Evolutionary conservation across 1,284 basidiomycete species (phyloP), one percentile per base, ranked within the genome.

Genomic region (Leccinum solheimii): DNA sequence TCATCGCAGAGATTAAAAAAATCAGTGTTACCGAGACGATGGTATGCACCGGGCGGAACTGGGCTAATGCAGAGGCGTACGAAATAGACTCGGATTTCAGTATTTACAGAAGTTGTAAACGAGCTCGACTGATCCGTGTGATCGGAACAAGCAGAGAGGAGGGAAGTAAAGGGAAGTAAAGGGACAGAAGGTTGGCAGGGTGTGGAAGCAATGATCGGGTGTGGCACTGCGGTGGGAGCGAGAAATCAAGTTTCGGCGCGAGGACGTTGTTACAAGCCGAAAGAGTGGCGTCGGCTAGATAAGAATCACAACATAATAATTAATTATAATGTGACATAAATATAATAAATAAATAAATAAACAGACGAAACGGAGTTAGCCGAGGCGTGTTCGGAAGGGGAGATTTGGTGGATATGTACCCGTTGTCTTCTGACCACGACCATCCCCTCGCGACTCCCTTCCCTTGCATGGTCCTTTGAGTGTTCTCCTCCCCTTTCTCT

Each of bases 401-500:
- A 50, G 55, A 56, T 57, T 59, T 57, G 59, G 62, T 48, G 61
- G 67, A 72, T 71, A 74, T 73, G 72, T 73, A 73, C 51, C 66
- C 55, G 68, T 56, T 40, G 67, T 72, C 62, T 67, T 72, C 66
- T 73, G 68, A 72, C 69, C 69, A 67, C 62, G 32, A 61, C 64
- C 61, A 62, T 68, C 67, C 45, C 53, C 57, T 62, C 57, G 67
- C 60, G 59, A 61, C 55, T 51, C 53, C 60, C 66, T 21, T 60
- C 66, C 67, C 67, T 67, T 66, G 67, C 67, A 77, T 76, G 76
- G 72, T 75, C 76, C 68, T 72, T 75, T 75, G 73, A 76, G 79
- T 73, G 72, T 64, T 71, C 72, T 76, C 74, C 73, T 69, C 69
- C 65, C 51, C 10, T 75, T 76, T 76, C 78, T 77, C 75, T 72